A percentile compares a stretch with the other conserved stretches of the same genome.
These are phyloP conservation scores for Ormosia semicastrata DNA, from an alignment of 306 rosid genomes.

Conservation along the genomic window DNA sequence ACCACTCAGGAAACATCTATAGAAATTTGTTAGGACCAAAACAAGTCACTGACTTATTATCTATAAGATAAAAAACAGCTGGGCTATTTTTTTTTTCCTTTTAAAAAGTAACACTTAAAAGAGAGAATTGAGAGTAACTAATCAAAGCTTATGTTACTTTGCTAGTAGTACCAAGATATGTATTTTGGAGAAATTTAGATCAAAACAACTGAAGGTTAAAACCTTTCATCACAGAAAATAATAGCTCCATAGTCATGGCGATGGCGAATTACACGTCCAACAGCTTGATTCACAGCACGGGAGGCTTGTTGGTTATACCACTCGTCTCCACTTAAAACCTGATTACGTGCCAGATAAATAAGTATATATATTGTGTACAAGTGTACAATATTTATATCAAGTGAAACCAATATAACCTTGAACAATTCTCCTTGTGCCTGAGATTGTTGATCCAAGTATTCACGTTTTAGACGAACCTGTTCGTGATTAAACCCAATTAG, in stretches of 20 bases:
- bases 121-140: neutral
- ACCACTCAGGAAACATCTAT: neutral
- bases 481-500: constrained; percentile 21
- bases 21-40: constrained; percentile 12
- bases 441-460: constrained; percentile 71
- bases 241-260: constrained; percentile 97
- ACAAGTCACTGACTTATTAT: constrained; percentile 1
- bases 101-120: neutral
- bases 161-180: constrained; percentile 7
- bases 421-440: constrained; percentile 38
- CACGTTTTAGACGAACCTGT: constrained; percentile 95
- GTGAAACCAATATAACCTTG: constrained; percentile 49
- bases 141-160: neutral
- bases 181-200: constrained; percentile 16
- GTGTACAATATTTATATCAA: constrained; percentile 8
- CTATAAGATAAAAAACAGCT: neutral
- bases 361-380: neutral
- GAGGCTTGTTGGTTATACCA: constrained; percentile 98
- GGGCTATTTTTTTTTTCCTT: neutral
- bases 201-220: constrained; percentile 13
- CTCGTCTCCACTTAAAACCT: constrained; percentile 80
- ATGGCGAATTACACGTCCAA: constrained; percentile 98
- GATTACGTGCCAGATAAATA: constrained; percentile 21
- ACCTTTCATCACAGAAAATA: constrained; percentile 94
- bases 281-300: constrained; percentile 95